Percentiles rank a stretch among this genome's conserved stretches.
Evolutionary conservation across 345 rosid genomes (phyloP).

Genomic region (Populus nigra): DNA sequence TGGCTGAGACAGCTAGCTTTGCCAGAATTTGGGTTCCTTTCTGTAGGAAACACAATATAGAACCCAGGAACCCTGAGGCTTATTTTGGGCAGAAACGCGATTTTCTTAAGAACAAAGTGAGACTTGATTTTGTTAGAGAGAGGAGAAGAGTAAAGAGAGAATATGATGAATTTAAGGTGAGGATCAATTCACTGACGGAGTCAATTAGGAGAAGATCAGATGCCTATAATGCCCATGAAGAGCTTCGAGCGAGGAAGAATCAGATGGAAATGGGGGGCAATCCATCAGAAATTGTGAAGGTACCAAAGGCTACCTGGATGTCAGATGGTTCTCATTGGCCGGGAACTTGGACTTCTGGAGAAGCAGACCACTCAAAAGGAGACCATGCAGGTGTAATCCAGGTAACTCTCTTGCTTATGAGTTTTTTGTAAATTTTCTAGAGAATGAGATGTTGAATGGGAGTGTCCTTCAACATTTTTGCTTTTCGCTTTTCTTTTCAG

Average conservation of each 20-base stretch:
- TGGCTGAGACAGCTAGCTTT: conserved; percentile 77
- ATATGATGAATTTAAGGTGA: conserved; percentile 78
- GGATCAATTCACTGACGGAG: conserved; percentile 67
- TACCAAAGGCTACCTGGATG: conserved; percentile 79
- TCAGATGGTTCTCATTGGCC: conserved; percentile 89
- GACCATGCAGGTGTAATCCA: conserved; percentile 82
- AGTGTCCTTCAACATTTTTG: neutral
- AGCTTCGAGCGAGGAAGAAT: conserved; percentile 63
- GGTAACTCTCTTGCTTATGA: conserved; percentile 35
- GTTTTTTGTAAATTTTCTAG: neutral
- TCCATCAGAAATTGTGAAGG: conserved; percentile 37
- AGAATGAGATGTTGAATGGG: neutral
- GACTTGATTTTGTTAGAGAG: conserved; percentile 70
- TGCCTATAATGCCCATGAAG: conserved; percentile 75
- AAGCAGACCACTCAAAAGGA: conserved; percentile 59
- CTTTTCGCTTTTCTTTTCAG: conserved; percentile 21
- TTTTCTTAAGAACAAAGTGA: conserved; percentile 70
- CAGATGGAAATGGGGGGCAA: conserved; percentile 57
- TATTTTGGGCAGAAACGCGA: conserved; percentile 73
- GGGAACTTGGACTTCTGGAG: conserved; percentile 76
- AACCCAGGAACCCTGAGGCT: conserved; percentile 74
- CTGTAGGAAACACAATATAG: conserved; percentile 65
- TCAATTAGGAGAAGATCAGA: conserved; percentile 72
- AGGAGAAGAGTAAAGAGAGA: conserved; percentile 81
- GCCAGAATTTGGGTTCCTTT: conserved; percentile 78